These are phyloP conservation scores for Termitomyces sp. DNA, from an alignment of 768 basidiomycete genomes.

Conservation along the genomic window DNA sequence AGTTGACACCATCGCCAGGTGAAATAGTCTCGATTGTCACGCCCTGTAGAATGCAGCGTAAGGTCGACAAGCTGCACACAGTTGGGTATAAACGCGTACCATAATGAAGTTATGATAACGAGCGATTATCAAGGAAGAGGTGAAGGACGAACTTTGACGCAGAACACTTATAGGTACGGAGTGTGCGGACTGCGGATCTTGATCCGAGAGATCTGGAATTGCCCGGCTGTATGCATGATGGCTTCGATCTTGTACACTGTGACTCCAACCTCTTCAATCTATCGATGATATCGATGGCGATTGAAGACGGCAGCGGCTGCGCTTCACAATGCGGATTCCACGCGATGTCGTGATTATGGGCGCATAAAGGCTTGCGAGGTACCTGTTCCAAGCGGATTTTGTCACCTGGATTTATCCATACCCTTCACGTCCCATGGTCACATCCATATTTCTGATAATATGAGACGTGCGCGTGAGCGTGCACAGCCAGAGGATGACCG, in stretches of 20 bases:
- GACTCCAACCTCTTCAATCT: background rate
- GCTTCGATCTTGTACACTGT: constrained; percentile 15
- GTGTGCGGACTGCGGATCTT: constrained; percentile 68
- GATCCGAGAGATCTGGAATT: constrained; percentile 54
- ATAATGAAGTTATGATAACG: constrained; percentile 22
- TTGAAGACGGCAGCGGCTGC: constrained; percentile 8
- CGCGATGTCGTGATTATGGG: background rate
- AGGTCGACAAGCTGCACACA: constrained; percentile 13
- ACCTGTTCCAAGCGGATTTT: background rate
- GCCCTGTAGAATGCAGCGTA: constrained; percentile 40
- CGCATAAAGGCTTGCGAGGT: background rate
- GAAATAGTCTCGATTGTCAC: constrained; percentile 56
- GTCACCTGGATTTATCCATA: constrained; percentile 1
- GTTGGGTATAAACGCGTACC: constrained; percentile 25
- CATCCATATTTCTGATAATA: background rate
- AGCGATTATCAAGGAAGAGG: constrained; percentile 33
- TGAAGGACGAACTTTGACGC: constrained; percentile 20
- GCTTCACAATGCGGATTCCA: constrained; percentile 5
- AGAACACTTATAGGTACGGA: constrained; percentile 41
- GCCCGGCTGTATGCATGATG: constrained; percentile 21
- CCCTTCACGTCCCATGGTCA: background rate
- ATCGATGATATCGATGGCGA: constrained; percentile 17
- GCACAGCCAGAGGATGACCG: background rate
- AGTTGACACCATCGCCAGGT: constrained; percentile 59
- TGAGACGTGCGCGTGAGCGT: background rate